Evolutionary conservation across 2,329 filamentous ascomycete genomes (phyloP).

Genomic region (Huntiella savannae): DNA sequence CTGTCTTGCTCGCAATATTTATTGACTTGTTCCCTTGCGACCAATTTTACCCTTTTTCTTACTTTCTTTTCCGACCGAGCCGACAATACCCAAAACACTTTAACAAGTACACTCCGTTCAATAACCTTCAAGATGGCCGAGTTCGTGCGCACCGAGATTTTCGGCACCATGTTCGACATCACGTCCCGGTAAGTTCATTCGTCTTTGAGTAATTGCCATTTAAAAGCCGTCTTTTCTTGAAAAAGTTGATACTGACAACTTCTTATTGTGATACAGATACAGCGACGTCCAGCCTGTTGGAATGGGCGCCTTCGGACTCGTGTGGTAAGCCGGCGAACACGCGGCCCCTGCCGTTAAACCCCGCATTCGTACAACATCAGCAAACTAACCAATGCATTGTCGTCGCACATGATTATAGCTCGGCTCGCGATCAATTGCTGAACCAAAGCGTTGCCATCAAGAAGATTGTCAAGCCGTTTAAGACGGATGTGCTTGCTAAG

Average conservation of each 20-base stretch:
- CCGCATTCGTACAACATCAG: no score
- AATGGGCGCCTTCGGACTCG: constrained; percentile 96
- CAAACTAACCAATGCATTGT: no score
- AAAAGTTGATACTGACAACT: neutral
- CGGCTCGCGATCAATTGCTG: constrained; percentile 93
- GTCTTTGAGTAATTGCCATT: neutral
- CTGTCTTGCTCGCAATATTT: no score
- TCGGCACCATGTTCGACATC: constrained; percentile 98
- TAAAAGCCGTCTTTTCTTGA: neutral
- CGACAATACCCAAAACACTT: no score
- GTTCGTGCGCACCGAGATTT: constrained; percentile 98
- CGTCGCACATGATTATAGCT: constrained; percentile 33
- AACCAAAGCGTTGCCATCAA: constrained; percentile 94
- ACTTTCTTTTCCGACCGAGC: no score
- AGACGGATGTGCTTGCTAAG: constrained; percentile 95
- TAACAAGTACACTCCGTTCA: no score
- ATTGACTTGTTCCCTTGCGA: no score
- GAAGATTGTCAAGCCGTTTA: constrained; percentile 99
- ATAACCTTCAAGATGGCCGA: constrained; percentile 60
- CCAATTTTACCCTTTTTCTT: no score
- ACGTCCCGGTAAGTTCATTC: constrained; percentile 59
- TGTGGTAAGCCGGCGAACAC: constrained; percentile 48
- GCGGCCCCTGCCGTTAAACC: no score
- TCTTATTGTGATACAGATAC: constrained; percentile 43
- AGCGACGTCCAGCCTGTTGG: constrained; percentile 95